These are phyloP conservation scores for Xylaria sp. DNA, from an alignment of 2,329 filamentous ascomycete species.

Conservation along the genomic window DNA sequence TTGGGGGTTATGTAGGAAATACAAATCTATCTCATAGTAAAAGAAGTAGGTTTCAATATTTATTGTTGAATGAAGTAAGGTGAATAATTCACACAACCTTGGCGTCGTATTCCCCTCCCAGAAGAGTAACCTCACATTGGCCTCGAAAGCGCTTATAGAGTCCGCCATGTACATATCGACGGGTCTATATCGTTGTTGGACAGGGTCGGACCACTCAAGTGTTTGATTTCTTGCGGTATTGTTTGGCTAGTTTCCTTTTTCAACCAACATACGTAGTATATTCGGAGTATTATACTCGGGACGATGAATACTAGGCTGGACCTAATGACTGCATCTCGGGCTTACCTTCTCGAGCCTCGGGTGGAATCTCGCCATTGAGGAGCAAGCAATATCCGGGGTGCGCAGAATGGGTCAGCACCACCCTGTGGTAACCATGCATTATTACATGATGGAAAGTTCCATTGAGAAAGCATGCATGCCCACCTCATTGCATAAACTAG, in stretches of 20 bases:
- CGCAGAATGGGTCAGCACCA: conserved; percentile 12
- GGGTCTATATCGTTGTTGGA: neutral
- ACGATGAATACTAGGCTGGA: conserved; percentile 13
- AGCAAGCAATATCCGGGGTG: conserved; percentile 15
- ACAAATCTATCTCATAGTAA: neutral
- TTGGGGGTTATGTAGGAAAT: conserved; percentile 7
- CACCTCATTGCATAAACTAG: neutral
- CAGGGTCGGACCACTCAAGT: conserved; percentile 1
- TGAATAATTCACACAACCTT: conserved; percentile 1
- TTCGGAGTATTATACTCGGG: too few species aligned
- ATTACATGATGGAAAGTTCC: conserved; percentile 16
- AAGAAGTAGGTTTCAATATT: conserved; percentile 6
- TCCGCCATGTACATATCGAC: conserved; percentile 16
- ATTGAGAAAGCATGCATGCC: conserved; percentile 22
- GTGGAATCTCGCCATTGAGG: conserved; percentile 23
- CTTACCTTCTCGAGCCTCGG: conserved; percentile 21
- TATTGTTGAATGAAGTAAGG: neutral
- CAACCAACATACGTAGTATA: too few species aligned
- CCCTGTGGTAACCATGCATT: conserved; percentile 8
- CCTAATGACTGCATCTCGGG: conserved; percentile 15
- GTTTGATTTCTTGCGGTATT: conserved; percentile 9
- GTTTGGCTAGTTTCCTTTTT: conserved; percentile 11
- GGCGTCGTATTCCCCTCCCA: conserved; percentile 17
- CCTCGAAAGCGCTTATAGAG: conserved; percentile 5
- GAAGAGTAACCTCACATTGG: conserved; percentile 13